phyloP scores from a whole-genome alignment of 306 rosid genomes.

The Begonia loranthoides region DNA sequence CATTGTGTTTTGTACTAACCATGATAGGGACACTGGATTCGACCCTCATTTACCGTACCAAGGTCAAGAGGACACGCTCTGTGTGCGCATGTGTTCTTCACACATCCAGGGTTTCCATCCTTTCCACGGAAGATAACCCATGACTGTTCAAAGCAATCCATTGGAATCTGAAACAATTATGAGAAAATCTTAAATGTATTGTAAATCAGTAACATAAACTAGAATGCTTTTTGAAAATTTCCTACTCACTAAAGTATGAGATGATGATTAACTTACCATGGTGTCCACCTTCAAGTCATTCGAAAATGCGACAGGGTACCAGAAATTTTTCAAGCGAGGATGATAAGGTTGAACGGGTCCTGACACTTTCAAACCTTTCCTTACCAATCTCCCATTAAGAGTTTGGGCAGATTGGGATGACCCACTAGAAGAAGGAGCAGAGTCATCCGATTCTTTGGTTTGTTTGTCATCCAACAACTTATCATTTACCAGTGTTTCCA shows the following conservation, averaged over 20 bases:
- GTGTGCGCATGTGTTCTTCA: slow-evolving; percentile 92
- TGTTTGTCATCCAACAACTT: slow-evolving; percentile 48
- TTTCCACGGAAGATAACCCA: slow-evolving; percentile 95
- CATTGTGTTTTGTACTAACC: slow-evolving; percentile 31
- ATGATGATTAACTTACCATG: slow-evolving; percentile 43
- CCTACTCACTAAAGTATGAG: no score
- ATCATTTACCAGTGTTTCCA: slow-evolving; percentile 93
- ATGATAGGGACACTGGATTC: slow-evolving; percentile 88
- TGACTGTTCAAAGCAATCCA: slow-evolving; percentile 84
- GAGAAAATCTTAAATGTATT: no score
- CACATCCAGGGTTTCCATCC: slow-evolving; percentile 92
- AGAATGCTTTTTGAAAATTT: no score
- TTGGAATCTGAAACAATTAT: slow-evolving; percentile 63
- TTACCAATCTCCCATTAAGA: slow-evolving; percentile 20
- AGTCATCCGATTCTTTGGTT: slow-evolving; percentile 28
- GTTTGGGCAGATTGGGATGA: slow-evolving; percentile 25
- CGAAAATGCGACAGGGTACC: slow-evolving; percentile 95
- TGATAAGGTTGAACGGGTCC: slow-evolving; percentile 87
- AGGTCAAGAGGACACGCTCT: slow-evolving; percentile 95
- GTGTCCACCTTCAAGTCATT: slow-evolving; percentile 61
- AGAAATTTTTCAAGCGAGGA: slow-evolving; percentile 83
- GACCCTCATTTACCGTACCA: slow-evolving; percentile 88
- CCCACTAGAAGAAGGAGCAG: slow-evolving; percentile 45
- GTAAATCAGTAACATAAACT: no score
- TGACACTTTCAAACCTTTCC: slow-evolving; percentile 64